Percentiles rank a stretch among this genome's conserved stretches.
Evolutionary conservation across 495 filamentous ascomycete species (phyloP).

Genomic region (Neohortaea acidophila): DNA sequence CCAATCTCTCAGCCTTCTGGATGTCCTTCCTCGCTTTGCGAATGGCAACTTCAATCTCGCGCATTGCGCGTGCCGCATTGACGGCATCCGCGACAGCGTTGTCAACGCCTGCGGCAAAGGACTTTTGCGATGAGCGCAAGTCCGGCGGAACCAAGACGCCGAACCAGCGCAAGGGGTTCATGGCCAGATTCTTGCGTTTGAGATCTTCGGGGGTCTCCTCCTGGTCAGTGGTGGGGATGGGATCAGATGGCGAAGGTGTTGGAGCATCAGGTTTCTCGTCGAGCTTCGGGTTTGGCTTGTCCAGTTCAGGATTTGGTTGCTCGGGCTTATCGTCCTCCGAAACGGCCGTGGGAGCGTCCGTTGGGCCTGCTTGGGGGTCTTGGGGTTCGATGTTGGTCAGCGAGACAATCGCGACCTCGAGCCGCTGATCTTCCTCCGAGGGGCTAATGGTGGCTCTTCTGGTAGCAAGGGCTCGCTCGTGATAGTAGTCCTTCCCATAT

Average conservation of each 20-base stretch:
- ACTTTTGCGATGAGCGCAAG: slow-evolving; percentile 25
- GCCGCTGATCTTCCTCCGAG: not conserved
- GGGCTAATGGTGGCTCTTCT: slow-evolving; percentile 2
- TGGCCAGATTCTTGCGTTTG: slow-evolving; percentile 4
- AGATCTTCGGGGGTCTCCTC: not conserved
- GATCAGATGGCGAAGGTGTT: not conserved
- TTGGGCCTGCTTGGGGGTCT: not conserved
- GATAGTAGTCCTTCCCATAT: slow-evolving; percentile 33
- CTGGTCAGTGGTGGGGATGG: not conserved
- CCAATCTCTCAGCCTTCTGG: slow-evolving; percentile 15
- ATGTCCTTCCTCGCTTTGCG: slow-evolving; percentile 22
- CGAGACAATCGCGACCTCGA: not conserved
- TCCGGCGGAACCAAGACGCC: slow-evolving; percentile 32
- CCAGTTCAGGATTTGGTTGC: not conserved
- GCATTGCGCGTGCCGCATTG: slow-evolving; percentile 20
- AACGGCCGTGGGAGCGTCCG: not conserved
- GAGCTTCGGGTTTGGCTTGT: slow-evolving; percentile 1
- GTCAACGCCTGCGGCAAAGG: slow-evolving; percentile 25
- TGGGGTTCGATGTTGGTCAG: not conserved
- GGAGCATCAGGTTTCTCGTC: not conserved
- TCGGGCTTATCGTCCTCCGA: not conserved
- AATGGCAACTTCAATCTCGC: slow-evolving; percentile 23
- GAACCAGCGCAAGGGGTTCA: slow-evolving; percentile 32
- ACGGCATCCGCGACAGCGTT: slow-evolving; percentile 18
- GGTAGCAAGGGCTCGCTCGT: slow-evolving; percentile 30